Evolutionary conservation across 192 early-diverging fungal species (phyloP), one percentile per base, ranked within the genome.

Genomic region (Coemansia sp.): DNA sequence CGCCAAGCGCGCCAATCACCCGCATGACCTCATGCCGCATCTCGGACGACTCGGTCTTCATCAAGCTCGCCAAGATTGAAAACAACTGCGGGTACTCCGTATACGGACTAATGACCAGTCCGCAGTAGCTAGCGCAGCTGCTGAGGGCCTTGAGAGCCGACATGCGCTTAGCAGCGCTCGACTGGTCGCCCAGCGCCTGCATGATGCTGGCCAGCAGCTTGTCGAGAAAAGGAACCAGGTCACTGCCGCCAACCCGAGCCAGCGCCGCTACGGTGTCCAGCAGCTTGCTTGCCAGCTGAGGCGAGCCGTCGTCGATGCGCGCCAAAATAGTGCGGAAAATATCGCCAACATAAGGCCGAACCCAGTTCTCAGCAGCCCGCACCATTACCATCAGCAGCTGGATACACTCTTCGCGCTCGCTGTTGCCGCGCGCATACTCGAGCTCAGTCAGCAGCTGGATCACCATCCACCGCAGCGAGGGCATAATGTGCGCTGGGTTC

Each of bases 401-500:
- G 63, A 62, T 41, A 42, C 67, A 69, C 38, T 73, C 71, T 15
- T 65, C 63, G 13, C 49, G 36, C 31, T 61, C 62, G 31, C 50
- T 68, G 43, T 63, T 86, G 7, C 84, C 80, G 13, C 75, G 73
- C 8, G 94, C 89, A 65, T 90, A 94, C 68, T 98, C 91, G 15
- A 98, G 69, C 66, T 97, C 93, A 4, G 90, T 91, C 39, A 98
- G 68, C 1, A 98, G 71, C 60, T 92, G 88, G 51, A 92, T 88
- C 10, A 96, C 58, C 0, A 88, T 84, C 54, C 93, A 90, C 25
- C 91, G 81, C 19, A 98, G 74, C 0, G 87, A 89, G 5, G 95
- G 92, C 81, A 95, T 84, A 10, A 94, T 88, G 56, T 93, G 93
- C 1, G 92, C 94, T 8, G 95, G 95, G 63, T 96, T 98, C 51